Base-by-base conservation (phyloP, 2,329 filamentous ascomycete genomes). In the Blastomyces parvus region DNA sequence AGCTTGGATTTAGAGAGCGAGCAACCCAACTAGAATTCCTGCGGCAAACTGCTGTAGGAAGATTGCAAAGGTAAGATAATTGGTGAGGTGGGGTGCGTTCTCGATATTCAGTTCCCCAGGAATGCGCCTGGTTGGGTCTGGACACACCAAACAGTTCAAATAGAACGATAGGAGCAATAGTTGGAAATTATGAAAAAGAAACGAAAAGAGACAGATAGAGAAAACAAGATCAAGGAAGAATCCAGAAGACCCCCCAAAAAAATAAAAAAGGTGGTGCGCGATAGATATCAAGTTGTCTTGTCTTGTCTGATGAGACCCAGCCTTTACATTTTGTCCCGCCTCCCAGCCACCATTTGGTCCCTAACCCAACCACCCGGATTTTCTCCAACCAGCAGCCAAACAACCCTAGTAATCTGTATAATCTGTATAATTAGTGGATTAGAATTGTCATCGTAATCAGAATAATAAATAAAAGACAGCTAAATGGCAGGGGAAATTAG, bases 261-360 rank as follows among this genome's bases (percentile, higher is more conserved):
- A 63, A 65, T 58, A 66, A 63, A 65, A 64, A 62, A 60, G 63
- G 64, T 48, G 61, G 48, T 63, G 50, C 55, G 30, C 30, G 33
- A 62, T 46, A 38, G 33, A 62, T 46, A 38, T 58, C 33, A 40
- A 40, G 55, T 22, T 40, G 55, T 9, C 17, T 42, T 22, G 55
- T 9, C 7, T 27, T 55, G 44, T 33, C 8, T 30, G n/a, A 38
- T n/a, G n/a, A 38, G 53, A 11, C 53, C 53, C 53, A 57, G 53
- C 53, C 52, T 57, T 36, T 22, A 4, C 11, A 25, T 57, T 38
- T 36, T 70, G 71, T 70, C 69, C 5, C 56, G n/a, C 60, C 46
- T 22, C 36, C 36, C 67, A 69, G 53, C 52, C 52, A 62, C 61
- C 36, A 38, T 33, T n/a, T 36, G 14, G 22, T 30, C 30, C 7